phyloP scores from a whole-genome alignment of 1,284 basidiomycete genomes.

The Ceratobasidium sp. region DNA sequence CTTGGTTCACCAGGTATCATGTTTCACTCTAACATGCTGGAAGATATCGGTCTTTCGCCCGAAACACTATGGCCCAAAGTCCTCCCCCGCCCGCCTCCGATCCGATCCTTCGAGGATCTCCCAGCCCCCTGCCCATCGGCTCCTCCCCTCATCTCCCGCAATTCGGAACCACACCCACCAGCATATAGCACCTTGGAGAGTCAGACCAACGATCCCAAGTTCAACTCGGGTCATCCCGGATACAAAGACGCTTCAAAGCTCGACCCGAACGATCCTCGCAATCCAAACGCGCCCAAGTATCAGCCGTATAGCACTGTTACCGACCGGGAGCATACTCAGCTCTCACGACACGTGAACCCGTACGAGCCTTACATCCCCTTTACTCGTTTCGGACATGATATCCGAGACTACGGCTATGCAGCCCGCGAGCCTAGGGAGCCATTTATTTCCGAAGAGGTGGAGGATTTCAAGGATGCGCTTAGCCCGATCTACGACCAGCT shows the following conservation, averaged over 20 bases:
- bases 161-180: constrained; percentile 9
- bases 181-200: background rate
- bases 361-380: constrained; percentile 29
- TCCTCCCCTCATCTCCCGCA: constrained; percentile 12
- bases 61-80: constrained; percentile 29
- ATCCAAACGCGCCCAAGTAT: constrained; percentile 12
- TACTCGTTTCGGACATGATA: constrained; percentile 16
- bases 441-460: constrained; percentile 37
- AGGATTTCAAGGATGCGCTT: constrained; percentile 35
- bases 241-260: background rate
- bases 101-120: constrained; percentile 41
- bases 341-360: constrained; percentile 18
- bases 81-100: constrained; percentile 23
- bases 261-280: constrained; percentile 1
- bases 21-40: constrained; percentile 44
- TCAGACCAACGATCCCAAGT: constrained; percentile 10
- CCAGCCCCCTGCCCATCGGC: constrained; percentile 24
- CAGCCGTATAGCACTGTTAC: constrained; percentile 13
- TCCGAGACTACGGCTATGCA: background rate
- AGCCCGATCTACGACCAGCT: constrained; percentile 37
- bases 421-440: constrained; percentile 22
- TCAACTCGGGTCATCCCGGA: constrained; percentile 25
- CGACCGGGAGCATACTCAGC: constrained; percentile 13
- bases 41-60: constrained; percentile 43
- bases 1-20: constrained; percentile 39